Evolutionary conservation across 768 basidiomycete genomes (phyloP).

Genomic region (Termitomyces sp.): DNA sequence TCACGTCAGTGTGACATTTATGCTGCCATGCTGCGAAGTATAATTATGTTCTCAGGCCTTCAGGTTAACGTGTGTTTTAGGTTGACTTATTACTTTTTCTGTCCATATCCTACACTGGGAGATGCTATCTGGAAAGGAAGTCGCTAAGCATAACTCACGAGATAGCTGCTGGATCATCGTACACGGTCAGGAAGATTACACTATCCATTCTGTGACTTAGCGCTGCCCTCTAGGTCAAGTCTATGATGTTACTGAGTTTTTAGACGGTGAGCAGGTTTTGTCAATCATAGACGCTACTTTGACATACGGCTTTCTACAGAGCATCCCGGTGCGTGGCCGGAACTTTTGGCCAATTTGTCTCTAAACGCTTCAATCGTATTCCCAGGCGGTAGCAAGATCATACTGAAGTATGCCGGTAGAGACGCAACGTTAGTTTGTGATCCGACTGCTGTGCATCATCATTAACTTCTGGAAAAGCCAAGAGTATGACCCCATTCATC

Average conservation of each 20-base stretch:
- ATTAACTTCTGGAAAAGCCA: slow-evolving; percentile 31
- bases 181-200: slow-evolving; percentile 47
- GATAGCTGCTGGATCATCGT: slow-evolving; percentile 83
- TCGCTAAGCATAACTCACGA: slow-evolving; percentile 50
- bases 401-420: slow-evolving; percentile 84
- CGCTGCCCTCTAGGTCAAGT: slow-evolving; percentile 45
- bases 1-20: too few species aligned
- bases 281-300: neutral
- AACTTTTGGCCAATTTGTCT: neutral
- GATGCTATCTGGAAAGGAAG: slow-evolving; percentile 40
- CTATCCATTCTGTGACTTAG: neutral
- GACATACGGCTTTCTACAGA: slow-evolving; percentile 29
- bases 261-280: slow-evolving; percentile 44
- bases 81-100: neutral
- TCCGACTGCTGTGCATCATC: neutral
- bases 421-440: slow-evolving; percentile 69
- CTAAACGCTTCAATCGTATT: slow-evolving; percentile 4
- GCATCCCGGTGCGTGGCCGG: slow-evolving; percentile 49
- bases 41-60: neutral
- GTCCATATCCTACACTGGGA: neutral
- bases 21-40: neutral
- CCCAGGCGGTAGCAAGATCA: slow-evolving; percentile 75
- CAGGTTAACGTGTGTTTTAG: neutral
- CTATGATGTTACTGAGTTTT: slow-evolving; percentile 77
- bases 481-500: slow-evolving; percentile 89